Conservation (phyloP, 148 eudicot species). For the Rhododendron griersonianum region DNA sequence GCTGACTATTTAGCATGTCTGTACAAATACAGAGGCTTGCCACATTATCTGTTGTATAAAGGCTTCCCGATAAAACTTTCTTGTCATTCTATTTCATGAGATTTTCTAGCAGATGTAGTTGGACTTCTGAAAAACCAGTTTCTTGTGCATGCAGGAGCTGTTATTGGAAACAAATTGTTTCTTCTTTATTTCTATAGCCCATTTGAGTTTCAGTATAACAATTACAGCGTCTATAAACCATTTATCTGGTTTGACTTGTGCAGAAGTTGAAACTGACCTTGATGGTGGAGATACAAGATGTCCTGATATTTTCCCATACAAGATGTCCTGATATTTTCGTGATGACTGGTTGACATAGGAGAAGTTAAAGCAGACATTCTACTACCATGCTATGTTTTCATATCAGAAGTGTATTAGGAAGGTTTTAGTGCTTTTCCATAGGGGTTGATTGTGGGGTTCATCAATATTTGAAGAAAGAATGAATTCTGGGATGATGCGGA, state of each 20-base stretch:
- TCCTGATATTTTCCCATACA: not conserved
- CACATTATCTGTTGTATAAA: too few species aligned
- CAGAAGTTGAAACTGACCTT: not conserved
- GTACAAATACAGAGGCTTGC: too few species aligned
- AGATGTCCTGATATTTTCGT: not conserved
- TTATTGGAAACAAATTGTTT: too few species aligned
- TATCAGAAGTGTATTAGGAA: not conserved
- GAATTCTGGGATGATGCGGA: not conserved
- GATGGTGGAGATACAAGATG: not conserved
- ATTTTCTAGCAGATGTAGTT: too few species aligned
- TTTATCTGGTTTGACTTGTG: not conserved
- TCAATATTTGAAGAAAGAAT: not conserved
- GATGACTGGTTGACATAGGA: not conserved
- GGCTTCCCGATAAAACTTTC: too few species aligned
- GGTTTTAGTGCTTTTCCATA: not conserved
- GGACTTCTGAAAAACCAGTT: too few species aligned
- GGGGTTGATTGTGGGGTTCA: not conserved
- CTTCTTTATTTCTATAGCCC: too few species aligned
- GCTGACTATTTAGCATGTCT: too few species aligned
- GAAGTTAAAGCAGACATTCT: not conserved
- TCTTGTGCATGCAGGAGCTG: too few species aligned
- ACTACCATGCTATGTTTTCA: not conserved
- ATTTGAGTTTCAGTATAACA: too few species aligned
- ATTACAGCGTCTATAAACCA: too few species aligned
- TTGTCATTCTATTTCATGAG: too few species aligned